Evolutionary conservation across 2,329 filamentous ascomycete species (phyloP).

Genomic region (Penicillium sp.): DNA sequence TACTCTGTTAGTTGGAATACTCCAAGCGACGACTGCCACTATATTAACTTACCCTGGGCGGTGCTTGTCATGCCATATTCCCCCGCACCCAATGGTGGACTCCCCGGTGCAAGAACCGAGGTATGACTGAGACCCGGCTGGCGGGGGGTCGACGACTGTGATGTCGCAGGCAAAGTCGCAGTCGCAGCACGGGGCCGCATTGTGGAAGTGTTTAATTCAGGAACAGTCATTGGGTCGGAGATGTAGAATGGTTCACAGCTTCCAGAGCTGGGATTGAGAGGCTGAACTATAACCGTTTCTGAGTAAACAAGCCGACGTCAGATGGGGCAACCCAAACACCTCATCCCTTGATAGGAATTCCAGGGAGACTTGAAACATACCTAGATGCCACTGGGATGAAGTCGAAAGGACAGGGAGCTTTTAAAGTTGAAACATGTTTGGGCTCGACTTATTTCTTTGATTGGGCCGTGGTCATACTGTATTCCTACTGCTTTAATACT

Average conservation of each 20-base stretch:
- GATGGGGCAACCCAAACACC: conserved; percentile 16
- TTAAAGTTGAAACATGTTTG: background rate
- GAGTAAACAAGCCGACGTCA: conserved; percentile 3
- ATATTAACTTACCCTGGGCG: conserved; percentile 41
- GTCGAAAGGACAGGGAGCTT: background rate
- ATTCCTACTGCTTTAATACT: background rate
- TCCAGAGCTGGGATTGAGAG: background rate
- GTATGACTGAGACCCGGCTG: conserved; percentile 48
- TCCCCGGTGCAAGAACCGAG: conserved; percentile 21
- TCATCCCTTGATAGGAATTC: conserved; percentile 32
- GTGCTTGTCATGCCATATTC: conserved; percentile 41
- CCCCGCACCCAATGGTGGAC: conserved; percentile 24
- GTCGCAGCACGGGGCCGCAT: conserved; percentile 35
- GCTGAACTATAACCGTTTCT: conserved; percentile 19
- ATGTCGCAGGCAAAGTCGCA: conserved; percentile 26
- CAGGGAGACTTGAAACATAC: conserved; percentile 26
- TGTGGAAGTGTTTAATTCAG: conserved; percentile 49
- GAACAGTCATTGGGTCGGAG: conserved; percentile 43
- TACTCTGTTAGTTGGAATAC: conserved; percentile 28
- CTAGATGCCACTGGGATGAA: conserved; percentile 2
- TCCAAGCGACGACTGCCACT: background rate
- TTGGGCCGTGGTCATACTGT: conserved; percentile 12
- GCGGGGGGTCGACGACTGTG: conserved; percentile 46
- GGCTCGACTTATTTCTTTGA: conserved; percentile 7
- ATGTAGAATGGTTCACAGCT: conserved; percentile 1